Percentiles rank a stretch among this genome's conserved stretches.
Evolutionary conservation across 2,329 filamentous ascomycete genomes (phyloP).

Genomic region (Monilinia vaccinii-corymbosi): DNA sequence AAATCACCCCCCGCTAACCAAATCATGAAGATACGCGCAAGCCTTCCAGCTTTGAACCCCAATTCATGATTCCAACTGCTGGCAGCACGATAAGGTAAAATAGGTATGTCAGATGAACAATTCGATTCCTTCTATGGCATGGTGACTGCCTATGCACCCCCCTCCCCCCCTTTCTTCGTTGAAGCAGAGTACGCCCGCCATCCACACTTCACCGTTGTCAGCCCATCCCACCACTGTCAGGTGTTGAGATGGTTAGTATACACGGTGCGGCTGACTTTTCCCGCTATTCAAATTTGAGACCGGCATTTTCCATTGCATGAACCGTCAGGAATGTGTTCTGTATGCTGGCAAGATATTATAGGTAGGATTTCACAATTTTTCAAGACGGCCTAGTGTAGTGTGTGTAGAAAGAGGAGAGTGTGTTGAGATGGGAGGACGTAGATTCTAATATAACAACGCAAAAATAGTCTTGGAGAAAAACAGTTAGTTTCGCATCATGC

Average conservation of each 20-base stretch:
- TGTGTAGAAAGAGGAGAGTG: not conserved
- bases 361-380: not conserved
- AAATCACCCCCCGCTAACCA: not conserved
- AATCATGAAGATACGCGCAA: too few species aligned
- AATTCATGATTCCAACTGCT: not conserved
- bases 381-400: not conserved
- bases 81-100: not conserved
- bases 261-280: not conserved
- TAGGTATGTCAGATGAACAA: not conserved
- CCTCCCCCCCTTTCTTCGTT: not conserved
- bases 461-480: not conserved
- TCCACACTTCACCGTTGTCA: not conserved
- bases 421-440: not conserved
- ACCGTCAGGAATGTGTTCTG: not conserved
- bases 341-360: not conserved
- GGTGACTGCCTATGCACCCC: not conserved
- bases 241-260: not conserved
- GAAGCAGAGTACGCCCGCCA: not conserved
- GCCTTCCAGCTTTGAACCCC: not conserved
- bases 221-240: not conserved
- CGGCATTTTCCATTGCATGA: not conserved
- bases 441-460: not conserved
- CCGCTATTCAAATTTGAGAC: not conserved
- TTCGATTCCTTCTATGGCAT: not conserved
- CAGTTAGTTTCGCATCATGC: not conserved